Evolutionary conservation across 2,329 filamentous ascomycete species (phyloP), one percentile per base, ranked within the genome.

Genomic region (Dothideomycetes sp.): DNA sequence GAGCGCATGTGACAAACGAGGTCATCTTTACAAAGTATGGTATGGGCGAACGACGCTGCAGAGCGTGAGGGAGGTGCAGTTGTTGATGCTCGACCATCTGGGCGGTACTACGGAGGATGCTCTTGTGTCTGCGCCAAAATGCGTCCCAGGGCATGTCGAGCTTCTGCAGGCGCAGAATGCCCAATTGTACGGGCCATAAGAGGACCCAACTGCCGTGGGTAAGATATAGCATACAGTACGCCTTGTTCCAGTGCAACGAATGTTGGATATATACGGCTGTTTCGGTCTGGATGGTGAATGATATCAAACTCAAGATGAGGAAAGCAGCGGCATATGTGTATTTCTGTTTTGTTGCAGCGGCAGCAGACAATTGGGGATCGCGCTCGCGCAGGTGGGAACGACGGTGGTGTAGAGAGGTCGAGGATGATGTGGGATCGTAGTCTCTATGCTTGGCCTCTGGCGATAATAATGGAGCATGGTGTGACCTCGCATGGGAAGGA

Each of bases 201-300:
- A 96, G 64, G 8, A 80, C 62, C 91, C 91, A 98, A 2, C 87
- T 94, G 41, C 89, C 84, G 65, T 98, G 91, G 9, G 91, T 98
- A 50, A 98, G 72, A 64, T 94, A 82, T 30, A 98, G 77, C 91
- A 98, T 98, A 70, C 86, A 94, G 67, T 95, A 98, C n/a, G 91
- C 85, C 68, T 98, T 98, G 65, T 93, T 78, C 91, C 91, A 98
- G 48, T 83, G 79, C 48, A 95, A 65, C 45, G 91, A 80, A 59
- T 89, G 81, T 66, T 96, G 89, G 46, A 98, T 91, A 64, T 95
- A 88, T 8, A 93, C 80, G 9, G 88, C 89, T 40, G 94, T 86
- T 69, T 96, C 89, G 3, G 91, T 96, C 73, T 98, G 91, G 5
- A 94, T 70, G 33, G 86, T 85, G 60, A 98, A 98, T 56, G 84